Conservation (phyloP, 177 flowering plant genomes). For the Telopea speciosissima region DNA sequence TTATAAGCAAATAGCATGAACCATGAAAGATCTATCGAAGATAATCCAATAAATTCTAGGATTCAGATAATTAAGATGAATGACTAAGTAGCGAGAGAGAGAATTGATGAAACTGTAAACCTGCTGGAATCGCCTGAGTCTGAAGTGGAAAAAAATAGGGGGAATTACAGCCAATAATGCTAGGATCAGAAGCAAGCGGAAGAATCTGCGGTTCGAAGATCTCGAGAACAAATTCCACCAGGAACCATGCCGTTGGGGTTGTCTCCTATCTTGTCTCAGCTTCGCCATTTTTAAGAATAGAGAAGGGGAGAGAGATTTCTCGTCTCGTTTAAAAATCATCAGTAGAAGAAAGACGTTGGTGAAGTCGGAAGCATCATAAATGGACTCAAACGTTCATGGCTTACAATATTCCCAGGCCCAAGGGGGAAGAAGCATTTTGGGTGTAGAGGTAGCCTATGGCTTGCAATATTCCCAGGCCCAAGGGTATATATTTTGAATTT, state of each 20-base stretch:
- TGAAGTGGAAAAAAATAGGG: slow-evolving; percentile 79
- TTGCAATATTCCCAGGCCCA: no score
- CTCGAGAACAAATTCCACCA: slow-evolving; percentile 15
- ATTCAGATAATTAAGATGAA: neutral
- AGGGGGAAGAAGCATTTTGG: no score
- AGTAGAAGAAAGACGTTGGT: no score
- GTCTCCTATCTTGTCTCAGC: slow-evolving; percentile 10
- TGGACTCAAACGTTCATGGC: no score
- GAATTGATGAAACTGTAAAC: slow-evolving; percentile 17
- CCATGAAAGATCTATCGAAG: neutral
- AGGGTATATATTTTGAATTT: no score
- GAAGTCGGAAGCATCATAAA: no score
- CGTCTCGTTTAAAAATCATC: no score
- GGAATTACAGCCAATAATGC: slow-evolving; percentile 61
- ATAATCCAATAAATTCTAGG: neutral
- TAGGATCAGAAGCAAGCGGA: slow-evolving; percentile 27
- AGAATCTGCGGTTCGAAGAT: slow-evolving; percentile 12
- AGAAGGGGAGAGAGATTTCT: neutral
- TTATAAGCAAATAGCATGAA: no score
- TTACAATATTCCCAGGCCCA: no score
- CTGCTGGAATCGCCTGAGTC: slow-evolving; percentile 57
- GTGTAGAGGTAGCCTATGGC: no score
- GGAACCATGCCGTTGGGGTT: neutral
- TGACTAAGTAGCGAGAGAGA: neutral
- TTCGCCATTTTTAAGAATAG: slow-evolving; percentile 13